Conservation (phyloP, 2,329 filamentous ascomycete genomes). For the Lomentospora prolificans region DNA sequence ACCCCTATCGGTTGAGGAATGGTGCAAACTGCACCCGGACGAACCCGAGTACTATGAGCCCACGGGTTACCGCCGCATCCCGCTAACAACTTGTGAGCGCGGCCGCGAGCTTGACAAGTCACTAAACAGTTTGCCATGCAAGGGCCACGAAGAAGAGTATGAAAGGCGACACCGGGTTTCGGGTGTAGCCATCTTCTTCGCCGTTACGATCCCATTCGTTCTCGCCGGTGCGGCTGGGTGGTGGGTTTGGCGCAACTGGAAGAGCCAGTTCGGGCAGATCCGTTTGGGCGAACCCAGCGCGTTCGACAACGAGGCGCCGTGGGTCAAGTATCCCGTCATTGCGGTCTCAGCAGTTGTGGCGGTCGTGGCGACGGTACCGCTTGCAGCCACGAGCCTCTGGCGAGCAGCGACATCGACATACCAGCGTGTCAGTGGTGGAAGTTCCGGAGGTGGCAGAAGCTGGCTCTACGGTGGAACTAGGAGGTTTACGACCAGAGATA, state of each 20-base stretch:
- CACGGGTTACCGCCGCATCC: slow-evolving; percentile 82
- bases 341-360: slow-evolving; percentile 56
- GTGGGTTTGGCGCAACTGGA: slow-evolving; percentile 78
- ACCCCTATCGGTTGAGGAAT: slow-evolving; percentile 41
- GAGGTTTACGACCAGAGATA: slow-evolving; percentile 78
- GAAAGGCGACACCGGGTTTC: slow-evolving; percentile 59
- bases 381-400: slow-evolving; percentile 66
- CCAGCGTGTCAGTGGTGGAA: slow-evolving; percentile 37
- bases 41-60: slow-evolving; percentile 71
- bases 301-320: slow-evolving; percentile 62
- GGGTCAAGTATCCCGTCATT: slow-evolving; percentile 75
- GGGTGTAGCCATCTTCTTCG: slow-evolving; percentile 73
- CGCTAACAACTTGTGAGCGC: slow-evolving; percentile 74
- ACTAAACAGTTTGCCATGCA: slow-evolving; percentile 48
- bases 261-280: slow-evolving; percentile 84
- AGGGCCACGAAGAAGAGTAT: slow-evolving; percentile 74
- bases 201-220: slow-evolving; percentile 65
- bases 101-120: slow-evolving; percentile 67
- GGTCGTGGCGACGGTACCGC: slow-evolving; percentile 52
- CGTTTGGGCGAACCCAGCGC: slow-evolving; percentile 64
- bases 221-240: slow-evolving; percentile 67
- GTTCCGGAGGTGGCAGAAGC: slow-evolving; percentile 34
- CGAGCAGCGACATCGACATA: slow-evolving; percentile 46
- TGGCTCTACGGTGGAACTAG: slow-evolving; percentile 48
- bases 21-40: slow-evolving; percentile 53